Evolutionary conservation across 306 rosid species (phyloP), one percentile per base, ranked within the genome.

Genomic region (Cyamopsis tetragonoloba): DNA sequence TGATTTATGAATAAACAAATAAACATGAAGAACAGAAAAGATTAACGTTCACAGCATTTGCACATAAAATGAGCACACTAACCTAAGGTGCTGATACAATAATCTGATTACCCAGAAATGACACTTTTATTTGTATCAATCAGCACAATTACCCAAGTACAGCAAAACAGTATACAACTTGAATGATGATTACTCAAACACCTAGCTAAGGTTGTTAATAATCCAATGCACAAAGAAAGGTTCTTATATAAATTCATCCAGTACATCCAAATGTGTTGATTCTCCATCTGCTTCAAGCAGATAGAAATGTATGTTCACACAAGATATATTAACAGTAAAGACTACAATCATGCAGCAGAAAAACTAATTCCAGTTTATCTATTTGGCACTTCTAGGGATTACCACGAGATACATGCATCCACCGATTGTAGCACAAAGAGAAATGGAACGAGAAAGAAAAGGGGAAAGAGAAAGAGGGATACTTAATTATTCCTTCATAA

Each of bases 311-410:
- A 65, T 42, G 19, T 48, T 71, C 30, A 49, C 47, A 48, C n/a
- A 48, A 35, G 51, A 49, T 49, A 30, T 39, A 59, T 66, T 47
- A 50, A 59, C 13, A 12, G 43, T 27, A 49, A 58, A 34, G 15
- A 72, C 10, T 13, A 37, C 48, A 72, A 49, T 24, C 46, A 72
- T 49, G 54, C 78, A 30, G 42, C 44, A 50, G 65, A 58, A 28
- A 44, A 59, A 49, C 60, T 32, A 26, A 37, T 61, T n/a, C 24
- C 43, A 50, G 37, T 69, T 41, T 39, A 14, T 49, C 23, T 6
- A 12, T 55, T 19, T 61, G 28, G 20, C n/a, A 61, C 54, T 18
- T 62, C 44, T n/a, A 69, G 66, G 13, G 23, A 19, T 35, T 42
- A 63, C 71, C 68, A 68, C 58, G 42, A 65, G 44, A 65, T 62